A percentile compares a stretch with the other conserved stretches of the same genome.
These are phyloP conservation scores for Paecilomyces sp. DNA, from an alignment of 2,329 filamentous ascomycete species.

Conservation along the genomic window DNA sequence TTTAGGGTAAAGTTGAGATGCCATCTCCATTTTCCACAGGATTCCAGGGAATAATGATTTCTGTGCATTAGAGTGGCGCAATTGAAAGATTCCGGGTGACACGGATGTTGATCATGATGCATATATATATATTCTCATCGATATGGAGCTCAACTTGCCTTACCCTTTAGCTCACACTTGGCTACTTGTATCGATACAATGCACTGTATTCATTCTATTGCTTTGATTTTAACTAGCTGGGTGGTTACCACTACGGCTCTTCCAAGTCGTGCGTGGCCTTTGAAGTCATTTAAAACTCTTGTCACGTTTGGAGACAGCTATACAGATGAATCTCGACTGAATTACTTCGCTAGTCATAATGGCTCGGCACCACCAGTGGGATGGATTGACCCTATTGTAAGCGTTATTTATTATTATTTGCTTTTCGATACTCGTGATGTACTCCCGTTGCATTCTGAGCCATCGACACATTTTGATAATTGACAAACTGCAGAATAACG, in stretches of 20 bases:
- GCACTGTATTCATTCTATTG: not conserved
- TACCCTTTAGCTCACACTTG: not conserved
- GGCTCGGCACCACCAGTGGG: constrained; percentile 58
- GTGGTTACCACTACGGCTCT: not conserved
- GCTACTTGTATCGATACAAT: not conserved
- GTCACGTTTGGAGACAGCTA: constrained; percentile 71
- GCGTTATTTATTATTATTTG: not conserved
- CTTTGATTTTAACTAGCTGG: not conserved
- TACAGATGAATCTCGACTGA: constrained; percentile 62
- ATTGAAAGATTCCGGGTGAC: too few species aligned
- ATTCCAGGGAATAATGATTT: not conserved
- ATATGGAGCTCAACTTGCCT: not conserved
- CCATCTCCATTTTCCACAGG: not conserved
- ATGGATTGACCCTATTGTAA: constrained; percentile 42
- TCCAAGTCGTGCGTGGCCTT: constrained; percentile 13
- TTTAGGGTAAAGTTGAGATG: not conserved
- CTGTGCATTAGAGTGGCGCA: not conserved
- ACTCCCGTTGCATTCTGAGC: not conserved
- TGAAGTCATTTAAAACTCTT: constrained; percentile 52
- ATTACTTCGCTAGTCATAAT: constrained; percentile 55
- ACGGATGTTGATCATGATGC: too few species aligned
- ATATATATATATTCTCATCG: too few species aligned
- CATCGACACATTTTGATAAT: not conserved
- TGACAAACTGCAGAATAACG: constrained; percentile 29
- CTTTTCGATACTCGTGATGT: not conserved